phyloP scores from a whole-genome alignment of 352 stramenopile species.

The Phytopythium delawarense region DNA sequence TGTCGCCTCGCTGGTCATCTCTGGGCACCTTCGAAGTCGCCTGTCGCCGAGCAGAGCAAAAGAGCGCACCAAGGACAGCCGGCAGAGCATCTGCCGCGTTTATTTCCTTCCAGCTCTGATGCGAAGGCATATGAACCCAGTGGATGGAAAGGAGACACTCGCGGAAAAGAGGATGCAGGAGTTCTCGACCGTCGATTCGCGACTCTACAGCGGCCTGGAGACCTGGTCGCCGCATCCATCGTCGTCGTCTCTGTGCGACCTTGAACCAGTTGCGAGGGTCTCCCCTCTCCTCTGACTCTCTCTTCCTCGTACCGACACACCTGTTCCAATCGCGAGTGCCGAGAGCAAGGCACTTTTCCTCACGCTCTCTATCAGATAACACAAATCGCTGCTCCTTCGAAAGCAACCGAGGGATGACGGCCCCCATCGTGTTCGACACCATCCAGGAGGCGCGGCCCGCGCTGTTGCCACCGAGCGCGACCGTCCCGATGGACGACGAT shows the following conservation, averaged over 20 bases:
- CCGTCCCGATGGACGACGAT: not conserved
- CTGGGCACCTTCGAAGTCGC: not conserved
- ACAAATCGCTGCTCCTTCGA: not conserved
- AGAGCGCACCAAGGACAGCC: not conserved
- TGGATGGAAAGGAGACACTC: not conserved
- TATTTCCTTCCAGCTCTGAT: not conserved
- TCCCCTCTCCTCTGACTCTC: not conserved
- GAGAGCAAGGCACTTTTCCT: not conserved
- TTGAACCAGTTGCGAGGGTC: not conserved
- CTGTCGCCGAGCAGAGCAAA: not conserved
- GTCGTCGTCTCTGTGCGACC: conserved; percentile 1
- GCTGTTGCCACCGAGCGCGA: not conserved
- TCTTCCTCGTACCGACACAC: not conserved
- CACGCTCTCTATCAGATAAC: not conserved
- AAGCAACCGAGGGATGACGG: not conserved
- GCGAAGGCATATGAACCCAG: not conserved
- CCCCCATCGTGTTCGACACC: conserved; percentile 21
- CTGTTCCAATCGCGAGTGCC: not conserved
- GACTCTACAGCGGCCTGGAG: not conserved
- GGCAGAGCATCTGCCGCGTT: not conserved
- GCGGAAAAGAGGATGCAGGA: not conserved
- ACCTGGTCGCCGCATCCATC: not conserved
- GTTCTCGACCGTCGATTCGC: not conserved
- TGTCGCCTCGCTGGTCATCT: not conserved
- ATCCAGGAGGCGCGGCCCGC: conserved; percentile 13